Evolutionary conservation across 805 yeast genomes (phyloP), one percentile per base, ranked within the genome.

Genomic region (Metschnikowia aberdeeniae): DNA sequence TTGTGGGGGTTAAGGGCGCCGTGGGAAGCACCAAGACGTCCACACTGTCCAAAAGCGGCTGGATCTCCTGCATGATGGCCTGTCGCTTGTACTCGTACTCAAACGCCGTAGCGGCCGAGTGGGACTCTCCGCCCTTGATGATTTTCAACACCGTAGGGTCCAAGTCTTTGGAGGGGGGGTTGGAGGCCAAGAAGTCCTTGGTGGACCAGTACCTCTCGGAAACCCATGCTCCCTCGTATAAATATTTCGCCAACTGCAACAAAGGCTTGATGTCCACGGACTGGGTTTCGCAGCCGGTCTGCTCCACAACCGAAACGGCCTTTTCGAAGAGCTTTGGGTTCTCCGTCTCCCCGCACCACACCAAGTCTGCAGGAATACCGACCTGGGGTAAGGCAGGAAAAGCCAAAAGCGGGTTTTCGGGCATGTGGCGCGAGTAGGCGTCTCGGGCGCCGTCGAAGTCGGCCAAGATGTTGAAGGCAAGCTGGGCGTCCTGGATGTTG

Each of bases 191-290:
- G 54, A 85, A 86, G 34, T 84, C 87, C 55, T 80, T 77, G 31
- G 82, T 78, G 22, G 97, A 97, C 51, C 88, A 81, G 68, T 81
- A 89, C 56, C 99, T 79, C 70, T 92, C 99, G 20, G 95, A 88
- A 9, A 92, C 98, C 99, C 99, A 92, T n/a, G 98, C 86, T 47
- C 99, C 99, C 60, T 92, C 97, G 62, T 92, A 92, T 31, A 92
- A 75, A 60, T 93, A 86, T 55, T 80, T 80, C 13, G 98, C 99
- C 46, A 92, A 73, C 31, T 85, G 86, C 49, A 87, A 71, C 34
- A 92, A 71, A 4, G 89, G 86, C 13, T 82, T 64, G 62, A 92
- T 90, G 65, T 89, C 90, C 35, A 82, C 63, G 9, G 81, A 69
- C 19, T 78, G 75, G 26, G 87, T 66, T 34, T 72, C 69, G 43